Conservation (phyloP, 2,329 filamentous ascomycete genomes). For the Aspergillus glaucus region DNA sequence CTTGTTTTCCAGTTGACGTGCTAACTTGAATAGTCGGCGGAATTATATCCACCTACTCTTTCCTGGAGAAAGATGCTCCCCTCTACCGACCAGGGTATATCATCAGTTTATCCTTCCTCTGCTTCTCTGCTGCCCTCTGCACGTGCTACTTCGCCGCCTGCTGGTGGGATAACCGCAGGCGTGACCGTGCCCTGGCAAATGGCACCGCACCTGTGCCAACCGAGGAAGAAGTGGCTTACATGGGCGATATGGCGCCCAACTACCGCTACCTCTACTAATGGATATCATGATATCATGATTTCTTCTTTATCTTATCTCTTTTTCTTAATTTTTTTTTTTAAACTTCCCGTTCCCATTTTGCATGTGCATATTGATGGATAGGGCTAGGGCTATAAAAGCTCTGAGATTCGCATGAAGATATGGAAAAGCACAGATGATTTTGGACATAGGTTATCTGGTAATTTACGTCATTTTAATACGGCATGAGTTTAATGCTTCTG, state of each 20-base stretch:
- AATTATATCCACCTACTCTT: slow-evolving; percentile 69
- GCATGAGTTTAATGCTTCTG: background rate
- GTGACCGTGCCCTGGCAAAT: slow-evolving; percentile 24
- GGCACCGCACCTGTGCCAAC: slow-evolving; percentile 16
- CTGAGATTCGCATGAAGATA: background rate
- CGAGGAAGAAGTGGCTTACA: slow-evolving; percentile 27
- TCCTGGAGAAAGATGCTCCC: slow-evolving; percentile 61
- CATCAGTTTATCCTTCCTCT: slow-evolving; percentile 69
- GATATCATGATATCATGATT: background rate
- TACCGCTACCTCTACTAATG: slow-evolving; percentile 35
- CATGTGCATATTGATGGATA: slow-evolving; percentile 1
- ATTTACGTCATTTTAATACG: background rate
- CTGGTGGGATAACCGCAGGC: slow-evolving; percentile 35
- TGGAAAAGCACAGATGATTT: background rate
- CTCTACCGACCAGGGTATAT: slow-evolving; percentile 65
- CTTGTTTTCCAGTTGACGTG: background rate
- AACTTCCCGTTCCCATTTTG: background rate
- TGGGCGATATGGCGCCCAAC: slow-evolving; percentile 38
- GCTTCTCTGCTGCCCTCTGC: slow-evolving; percentile 55
- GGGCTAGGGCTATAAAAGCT: slow-evolving; percentile 8
- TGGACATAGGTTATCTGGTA: background rate
- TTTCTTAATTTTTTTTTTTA: background rate
- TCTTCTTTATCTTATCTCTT: background rate
- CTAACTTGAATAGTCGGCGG: slow-evolving; percentile 53
- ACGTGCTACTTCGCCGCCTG: slow-evolving; percentile 32